Base-by-base conservation (phyloP, 352 stramenopile species). In the Lagenidium giganteum region DNA sequence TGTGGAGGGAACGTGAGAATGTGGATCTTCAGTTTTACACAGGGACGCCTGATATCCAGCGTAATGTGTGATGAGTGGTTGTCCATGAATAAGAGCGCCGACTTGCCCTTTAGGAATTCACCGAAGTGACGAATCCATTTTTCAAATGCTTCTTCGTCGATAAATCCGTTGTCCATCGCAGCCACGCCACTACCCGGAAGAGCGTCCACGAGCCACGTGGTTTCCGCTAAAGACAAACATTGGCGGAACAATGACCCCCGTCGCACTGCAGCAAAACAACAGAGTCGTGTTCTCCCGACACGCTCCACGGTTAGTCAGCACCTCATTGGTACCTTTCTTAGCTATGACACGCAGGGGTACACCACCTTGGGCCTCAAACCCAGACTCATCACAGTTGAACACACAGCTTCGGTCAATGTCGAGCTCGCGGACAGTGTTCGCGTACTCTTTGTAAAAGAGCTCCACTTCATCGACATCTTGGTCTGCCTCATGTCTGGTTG, bases 321-420 rank as follows among this genome's bases (percentile, higher is more conserved):
- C n/a, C n/a, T n/a, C n/a, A n/a, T 26, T 43, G 36, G 8, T 43
- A 22, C 3, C 12, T 8, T n/a, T 22, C 17, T 21, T 24, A 5
- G 40, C 16, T 18, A 47, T 47, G 2, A 47, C 40, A 18, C 38
- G 20, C 9, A 36, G 11, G 4, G 3, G 14, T 4, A 3, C 12
- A 16, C 40, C 29, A 14, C 40, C 40, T 28, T 37, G 40, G 3
- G 40, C 27, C 14, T 47, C 40, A 12, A 47, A 9, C 6, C 40
- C 40, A 22, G 40, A 38, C 16, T 47, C 40, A 11, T 47, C 40
- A 38, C 40, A 47, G 40, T 47, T 47, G 40, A 38, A 47, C 1
- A 38, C 38, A 5, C 22, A 29, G 3, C 16, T 37, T 3, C 27
- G 9, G 4, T 16, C 7, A 17, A 47, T 3, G 4, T 8, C 4